Percentiles rank a stretch among this genome's conserved stretches.
These are phyloP conservation scores for grape (Vitis vinifera) DNA, from an alignment of 164 flowering plant genomes.

Conservation along the genomic window DNA sequence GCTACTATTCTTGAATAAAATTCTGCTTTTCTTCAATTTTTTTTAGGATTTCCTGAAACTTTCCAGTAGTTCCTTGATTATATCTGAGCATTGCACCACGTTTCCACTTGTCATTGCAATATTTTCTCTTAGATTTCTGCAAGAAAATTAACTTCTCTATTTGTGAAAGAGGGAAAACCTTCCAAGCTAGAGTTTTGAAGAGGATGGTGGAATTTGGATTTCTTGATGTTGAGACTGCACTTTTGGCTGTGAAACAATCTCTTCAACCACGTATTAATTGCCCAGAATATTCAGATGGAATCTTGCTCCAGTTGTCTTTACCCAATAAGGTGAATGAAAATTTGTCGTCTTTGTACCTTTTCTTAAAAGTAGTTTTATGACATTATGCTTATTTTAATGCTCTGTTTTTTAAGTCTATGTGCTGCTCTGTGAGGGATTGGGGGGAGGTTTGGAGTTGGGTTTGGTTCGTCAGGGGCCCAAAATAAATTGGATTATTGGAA, in stretches of 20 bases:
- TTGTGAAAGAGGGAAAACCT: constrained; percentile 37
- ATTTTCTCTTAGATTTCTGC: no score
- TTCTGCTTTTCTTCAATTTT: no score
- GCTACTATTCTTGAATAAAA: neutral
- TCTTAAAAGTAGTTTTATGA: neutral
- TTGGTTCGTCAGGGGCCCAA: no score
- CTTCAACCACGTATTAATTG: constrained; percentile 20
- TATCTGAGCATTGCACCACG: no score
- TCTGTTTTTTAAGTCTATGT: neutral
- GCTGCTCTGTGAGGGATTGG: no score
- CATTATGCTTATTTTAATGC: neutral
- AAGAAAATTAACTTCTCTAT: neutral
- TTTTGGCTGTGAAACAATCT: constrained; percentile 28
- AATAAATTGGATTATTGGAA: no score
- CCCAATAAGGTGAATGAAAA: constrained; percentile 16
- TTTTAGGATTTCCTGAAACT: no score
- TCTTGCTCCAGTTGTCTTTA: constrained; percentile 3
- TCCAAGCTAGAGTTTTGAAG: constrained; percentile 51
- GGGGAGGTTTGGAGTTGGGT: no score
- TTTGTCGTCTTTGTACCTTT: neutral
- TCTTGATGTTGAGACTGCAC: constrained; percentile 38
- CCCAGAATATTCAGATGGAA: constrained; percentile 5
- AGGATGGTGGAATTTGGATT: constrained; percentile 49
- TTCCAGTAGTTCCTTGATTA: no score
- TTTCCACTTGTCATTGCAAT: no score